Base-by-base conservation (phyloP, 2,329 filamentous ascomycete species). In the Hypoxylon sp. region DNA sequence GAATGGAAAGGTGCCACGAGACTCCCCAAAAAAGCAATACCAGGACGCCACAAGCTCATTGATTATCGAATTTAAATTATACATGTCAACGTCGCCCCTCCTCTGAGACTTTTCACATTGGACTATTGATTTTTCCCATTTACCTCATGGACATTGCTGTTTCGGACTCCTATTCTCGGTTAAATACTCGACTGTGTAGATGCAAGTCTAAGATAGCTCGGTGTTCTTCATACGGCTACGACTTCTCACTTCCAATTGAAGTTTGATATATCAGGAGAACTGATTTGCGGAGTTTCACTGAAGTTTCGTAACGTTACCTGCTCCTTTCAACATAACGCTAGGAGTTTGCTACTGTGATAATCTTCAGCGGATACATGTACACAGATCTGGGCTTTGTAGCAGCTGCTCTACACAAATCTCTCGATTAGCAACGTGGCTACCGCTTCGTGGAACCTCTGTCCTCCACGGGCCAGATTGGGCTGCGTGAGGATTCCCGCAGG, bases 61-160 rank as follows among this genome's bases (percentile, higher is more conserved):
- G 49, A 53, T 61, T 56, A 50, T 60, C 55, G 51, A 56, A 43
- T 55, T 65, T 60, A 43, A 67, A 58, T 61, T 51, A 48, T 61
- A 61, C 23, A 65, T 65, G 55, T 63, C 43, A 60, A 63, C 52
- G 38, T 57, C 41, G 45, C 49, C 55, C 56, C 52, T 52, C 63
- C 30, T 67, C 67, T 49, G 59, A 67, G 64, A 71, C 67, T 53
- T 51, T 21, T 19, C 52, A 41, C 55, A 6, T 23, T 65, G 25
- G 60, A 71, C 67, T 69, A 71, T 71, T 58, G 69, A 71, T 65
- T 62, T 64, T n/a, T 59, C 53, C 55, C 53, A 30, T 60, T 63
- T 53, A 59, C 58, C 67, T 60, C 45, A 43, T 53, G 59, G 60
- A 41, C 46, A 68, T 71, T 50, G 60, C 43, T 59, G 49, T 69